Base-by-base conservation (phyloP, 2,329 filamentous ascomycete species). In the Colletotrichum phormii region DNA sequence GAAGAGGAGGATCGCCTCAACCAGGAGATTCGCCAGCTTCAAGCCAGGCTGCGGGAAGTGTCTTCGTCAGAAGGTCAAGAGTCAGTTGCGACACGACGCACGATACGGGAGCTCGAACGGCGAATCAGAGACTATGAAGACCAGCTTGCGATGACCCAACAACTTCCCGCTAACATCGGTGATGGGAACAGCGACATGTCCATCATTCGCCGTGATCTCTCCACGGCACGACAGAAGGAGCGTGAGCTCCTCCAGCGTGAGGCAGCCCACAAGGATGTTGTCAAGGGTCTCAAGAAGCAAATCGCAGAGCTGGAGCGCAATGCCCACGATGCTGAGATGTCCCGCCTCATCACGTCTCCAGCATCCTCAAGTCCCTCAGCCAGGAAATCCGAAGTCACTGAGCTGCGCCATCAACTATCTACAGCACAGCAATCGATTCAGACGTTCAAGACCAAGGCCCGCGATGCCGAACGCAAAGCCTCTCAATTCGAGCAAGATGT, bases 281-380 rank as follows among this genome's bases (percentile, higher is more conserved):
- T 92, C 71, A 91, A 91, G 72, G 84, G 85, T 24, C 87, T 93
- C 71, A 93, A 92, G 79, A 87, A 88, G 60, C 89, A 92, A 70
- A 87, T 94, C 61, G 84, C 88, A 2, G 90, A 93, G 46, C 86
- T 95, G 18, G 92, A 94, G 79, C 88, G 88, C 53, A 89, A 92
- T 71, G 85, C 92, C 5, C 91, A 93, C 75, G 90, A 95, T 71
- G 86, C 89, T 6, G 87, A 91, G 58, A 86, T 91, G 53, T 87
- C 87, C 22, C 85, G 84, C 12, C 78, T 90, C 31, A 80, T 83
- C 26, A 75, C 77, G 46, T 85, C 86, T 13, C 85, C 86, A 3
- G 84, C 81, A 29, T 83, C 86, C 2, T 89, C 88, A 9, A 83
- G 84, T 60, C 85, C 85, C n/a, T 89, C 89, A 1, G 87, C 82